Conservation (phyloP, 2,329 filamentous ascomycete genomes). For the Pseudocercospora pini-densiflorae region DNA sequence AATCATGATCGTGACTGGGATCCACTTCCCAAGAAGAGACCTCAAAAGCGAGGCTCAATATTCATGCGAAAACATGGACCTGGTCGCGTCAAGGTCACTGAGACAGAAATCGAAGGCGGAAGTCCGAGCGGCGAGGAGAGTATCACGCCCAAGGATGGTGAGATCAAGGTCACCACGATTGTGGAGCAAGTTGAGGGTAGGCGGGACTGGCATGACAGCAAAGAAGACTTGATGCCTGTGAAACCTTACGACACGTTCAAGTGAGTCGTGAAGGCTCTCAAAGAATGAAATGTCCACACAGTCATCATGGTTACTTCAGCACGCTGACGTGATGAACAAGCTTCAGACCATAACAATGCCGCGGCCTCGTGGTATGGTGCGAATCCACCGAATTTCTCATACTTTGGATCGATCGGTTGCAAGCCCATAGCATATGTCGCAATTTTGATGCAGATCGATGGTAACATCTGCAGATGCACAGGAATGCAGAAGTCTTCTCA, state of each 20-base stretch:
- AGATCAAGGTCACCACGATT: slow-evolving; percentile 17
- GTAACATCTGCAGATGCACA: too few species aligned
- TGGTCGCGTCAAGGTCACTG: slow-evolving; percentile 5
- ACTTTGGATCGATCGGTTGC: too few species aligned
- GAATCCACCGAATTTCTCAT: too few species aligned
- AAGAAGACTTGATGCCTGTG: slow-evolving; percentile 5
- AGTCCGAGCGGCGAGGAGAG: slow-evolving; percentile 4
- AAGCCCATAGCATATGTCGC: too few species aligned
- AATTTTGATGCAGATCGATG: too few species aligned
- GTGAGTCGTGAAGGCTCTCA: neutral
- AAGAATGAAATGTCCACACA: neutral
- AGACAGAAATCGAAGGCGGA: slow-evolving; percentile 12
- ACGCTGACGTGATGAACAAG: neutral
- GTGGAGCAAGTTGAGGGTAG: slow-evolving; percentile 16
- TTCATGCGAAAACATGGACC: neutral
- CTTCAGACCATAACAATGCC: too few species aligned
- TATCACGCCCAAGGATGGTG: neutral
- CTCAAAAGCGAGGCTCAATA: neutral
- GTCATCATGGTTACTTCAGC: neutral
- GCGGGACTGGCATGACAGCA: slow-evolving; percentile 11
- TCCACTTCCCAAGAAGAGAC: neutral
- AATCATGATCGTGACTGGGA: neutral
- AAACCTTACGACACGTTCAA: neutral
- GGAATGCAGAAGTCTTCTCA: neutral
- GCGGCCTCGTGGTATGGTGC: too few species aligned